A percentile compares a stretch with the other conserved stretches of the same genome.
phyloP scores from a whole-genome alignment of 1,139 yeast species.

The Hansenula lynferdii region DNA sequence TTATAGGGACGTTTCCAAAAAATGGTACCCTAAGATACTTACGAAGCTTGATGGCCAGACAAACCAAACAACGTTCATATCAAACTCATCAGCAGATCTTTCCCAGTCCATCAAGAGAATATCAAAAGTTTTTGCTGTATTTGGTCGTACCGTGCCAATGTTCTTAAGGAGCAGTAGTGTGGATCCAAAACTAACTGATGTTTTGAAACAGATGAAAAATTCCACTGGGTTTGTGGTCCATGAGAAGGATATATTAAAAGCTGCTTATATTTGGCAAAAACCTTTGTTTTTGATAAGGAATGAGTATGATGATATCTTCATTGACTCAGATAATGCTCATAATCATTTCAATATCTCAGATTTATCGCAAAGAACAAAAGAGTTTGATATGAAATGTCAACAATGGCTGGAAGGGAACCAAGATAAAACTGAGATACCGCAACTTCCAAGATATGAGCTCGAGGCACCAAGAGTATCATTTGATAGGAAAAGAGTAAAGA shows the following conservation, averaged over 20 bases:
- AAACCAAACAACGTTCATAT: neutral
- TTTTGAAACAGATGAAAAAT: slow-evolving; percentile 12
- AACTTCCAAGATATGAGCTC: neutral
- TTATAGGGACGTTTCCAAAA: neutral
- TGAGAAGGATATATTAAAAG: slow-evolving; percentile 12
- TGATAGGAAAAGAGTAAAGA: slow-evolving; percentile 4
- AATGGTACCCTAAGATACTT: neutral
- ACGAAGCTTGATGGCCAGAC: neutral
- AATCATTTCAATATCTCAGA: slow-evolving; percentile 4
- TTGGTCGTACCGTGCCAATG: slow-evolving; percentile 15
- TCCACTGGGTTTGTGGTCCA: slow-evolving; percentile 7
- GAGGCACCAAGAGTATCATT: slow-evolving; percentile 5
- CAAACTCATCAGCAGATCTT: neutral
- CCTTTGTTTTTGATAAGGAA: slow-evolving; percentile 11
- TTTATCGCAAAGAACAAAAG: slow-evolving; percentile 5
- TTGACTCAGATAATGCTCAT: slow-evolving; percentile 15
- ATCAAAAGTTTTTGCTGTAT: slow-evolving; percentile 13
- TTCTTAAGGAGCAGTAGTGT: slow-evolving; percentile 13
- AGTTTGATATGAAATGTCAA: slow-evolving; percentile 7
- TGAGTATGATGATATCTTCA: slow-evolving; percentile 13
- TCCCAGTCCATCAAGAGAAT: slow-evolving; percentile 7
- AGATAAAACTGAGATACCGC: neutral
- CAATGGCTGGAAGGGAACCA: slow-evolving; percentile 11
- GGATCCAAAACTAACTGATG: slow-evolving; percentile 11
- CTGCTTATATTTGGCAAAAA: slow-evolving; percentile 17